phyloP scores from a whole-genome alignment of 305 asterid species.

The Fraxinus greggii region DNA sequence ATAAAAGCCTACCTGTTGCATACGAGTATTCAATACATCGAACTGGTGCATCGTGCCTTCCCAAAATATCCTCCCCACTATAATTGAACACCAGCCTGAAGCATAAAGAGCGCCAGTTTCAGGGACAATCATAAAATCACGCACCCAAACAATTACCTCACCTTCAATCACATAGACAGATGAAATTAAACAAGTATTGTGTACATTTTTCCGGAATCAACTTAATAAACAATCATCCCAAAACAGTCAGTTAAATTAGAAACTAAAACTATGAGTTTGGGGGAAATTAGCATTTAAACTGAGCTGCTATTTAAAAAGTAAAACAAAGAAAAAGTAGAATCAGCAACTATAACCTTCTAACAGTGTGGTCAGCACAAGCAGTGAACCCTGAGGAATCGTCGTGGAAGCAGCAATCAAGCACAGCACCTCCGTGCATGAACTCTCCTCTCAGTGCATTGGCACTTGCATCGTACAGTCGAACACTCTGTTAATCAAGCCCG shows the following conservation, averaged over 20 bases:
- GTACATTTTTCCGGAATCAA: not conserved
- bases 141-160: not conserved
- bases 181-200: not conserved
- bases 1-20: conserved; percentile 58
- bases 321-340: not conserved
- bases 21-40: conserved; percentile 87
- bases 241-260: not conserved
- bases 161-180: conserved; percentile 1
- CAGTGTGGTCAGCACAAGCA: conserved; percentile 78
- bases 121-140: conserved; percentile 4
- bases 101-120: conserved; percentile 21
- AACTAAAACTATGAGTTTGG: not conserved
- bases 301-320: not conserved
- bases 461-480: conserved; percentile 86
- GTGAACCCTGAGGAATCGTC: conserved; percentile 92
- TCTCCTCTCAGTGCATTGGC: conserved; percentile 74
- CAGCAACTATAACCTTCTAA: conserved; percentile 55
- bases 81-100: conserved; percentile 78
- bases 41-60: conserved; percentile 89
- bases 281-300: not conserved
- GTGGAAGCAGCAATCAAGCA: conserved; percentile 94
- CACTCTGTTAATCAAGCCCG: conserved; percentile 45
- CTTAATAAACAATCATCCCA: not conserved
- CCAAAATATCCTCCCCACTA: conserved; percentile 76
- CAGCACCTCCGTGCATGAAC: conserved; percentile 85